Evolutionary conservation across 306 rosid species (phyloP).

Genomic region (Castanea crenata): DNA sequence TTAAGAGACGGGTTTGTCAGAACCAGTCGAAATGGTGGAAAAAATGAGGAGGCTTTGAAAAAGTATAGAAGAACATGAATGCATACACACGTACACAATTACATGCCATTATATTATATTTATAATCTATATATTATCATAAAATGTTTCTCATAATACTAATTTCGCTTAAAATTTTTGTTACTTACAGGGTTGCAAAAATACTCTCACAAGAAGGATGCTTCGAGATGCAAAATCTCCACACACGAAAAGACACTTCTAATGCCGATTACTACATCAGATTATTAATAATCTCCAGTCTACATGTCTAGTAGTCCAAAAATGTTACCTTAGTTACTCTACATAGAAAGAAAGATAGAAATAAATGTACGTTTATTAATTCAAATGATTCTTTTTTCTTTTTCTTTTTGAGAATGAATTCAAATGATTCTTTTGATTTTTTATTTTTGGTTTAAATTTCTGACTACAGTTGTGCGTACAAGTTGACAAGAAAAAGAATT

Average conservation of each 20-base stretch:
- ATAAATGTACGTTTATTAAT: too few species aligned
- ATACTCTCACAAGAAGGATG: conserved; percentile 49
- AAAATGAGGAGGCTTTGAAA: conserved; percentile 42
- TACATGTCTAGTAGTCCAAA: too few species aligned
- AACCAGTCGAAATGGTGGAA: conserved; percentile 17
- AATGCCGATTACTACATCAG: neutral
- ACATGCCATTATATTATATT: neutral
- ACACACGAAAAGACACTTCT: conserved; percentile 16
- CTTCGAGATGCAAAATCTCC: conserved; percentile 48
- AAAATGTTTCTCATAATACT: neutral
- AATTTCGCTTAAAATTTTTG: neutral
- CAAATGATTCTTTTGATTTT: too few species aligned
- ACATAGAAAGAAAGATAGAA: too few species aligned
- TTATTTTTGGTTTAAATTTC: too few species aligned
- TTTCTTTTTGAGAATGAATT: too few species aligned
- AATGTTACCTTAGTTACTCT: too few species aligned
- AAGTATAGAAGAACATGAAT: conserved; percentile 6
- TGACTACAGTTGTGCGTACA: too few species aligned
- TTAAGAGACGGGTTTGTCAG: conserved; percentile 21
- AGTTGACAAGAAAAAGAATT: too few species aligned
- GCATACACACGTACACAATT: neutral
- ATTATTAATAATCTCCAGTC: too few species aligned
- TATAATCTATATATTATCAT: neutral
- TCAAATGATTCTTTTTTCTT: too few species aligned
- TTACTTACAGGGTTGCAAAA: conserved; percentile 44